Conservation (phyloP, 78 protist species). For the Acrasis kona region DNA sequence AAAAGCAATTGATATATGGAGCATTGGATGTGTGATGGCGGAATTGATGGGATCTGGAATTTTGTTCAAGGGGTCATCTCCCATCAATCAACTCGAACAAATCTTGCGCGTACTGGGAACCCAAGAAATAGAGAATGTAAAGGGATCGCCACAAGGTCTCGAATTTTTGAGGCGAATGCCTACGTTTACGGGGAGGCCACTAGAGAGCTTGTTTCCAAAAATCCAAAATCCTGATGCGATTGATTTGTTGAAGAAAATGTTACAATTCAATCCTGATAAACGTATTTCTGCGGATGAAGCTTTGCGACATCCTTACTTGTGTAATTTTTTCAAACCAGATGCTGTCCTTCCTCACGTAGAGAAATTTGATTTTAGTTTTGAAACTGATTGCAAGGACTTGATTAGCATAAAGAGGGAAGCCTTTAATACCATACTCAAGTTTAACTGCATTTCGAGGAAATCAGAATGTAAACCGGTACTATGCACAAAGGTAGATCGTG, state of each 20-base stretch:
- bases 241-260: slow-evolving; percentile 72
- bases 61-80: slow-evolving; percentile 84
- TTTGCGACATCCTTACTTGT: slow-evolving; percentile 61
- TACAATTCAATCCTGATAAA: slow-evolving; percentile 75
- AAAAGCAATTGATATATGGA: slow-evolving; percentile 44
- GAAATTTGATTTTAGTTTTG: too few relatives aligned
- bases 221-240: slow-evolving; percentile 44
- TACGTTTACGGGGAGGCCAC: too few relatives aligned
- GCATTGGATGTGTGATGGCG: slow-evolving; percentile 92
- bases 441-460: too few relatives aligned
- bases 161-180: too few relatives aligned
- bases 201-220: too few relatives aligned
- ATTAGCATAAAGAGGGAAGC: too few relatives aligned
- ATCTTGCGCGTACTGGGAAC: slow-evolving; percentile 87
- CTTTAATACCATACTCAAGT: too few relatives aligned
- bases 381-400: too few relatives aligned
- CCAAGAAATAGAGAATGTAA: slow-evolving; percentile 78
- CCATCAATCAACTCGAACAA: slow-evolving; percentile 78
- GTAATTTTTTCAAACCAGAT: background rate
- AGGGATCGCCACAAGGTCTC: too few relatives aligned
- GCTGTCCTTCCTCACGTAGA: too few relatives aligned
- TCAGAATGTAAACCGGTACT: too few relatives aligned
- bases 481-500: too few relatives aligned
- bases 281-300: slow-evolving; percentile 65
- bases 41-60: slow-evolving; percentile 84